Conservation (phyloP, 2,329 filamentous ascomycete species). For the Pestalotiopsis sp. region DNA sequence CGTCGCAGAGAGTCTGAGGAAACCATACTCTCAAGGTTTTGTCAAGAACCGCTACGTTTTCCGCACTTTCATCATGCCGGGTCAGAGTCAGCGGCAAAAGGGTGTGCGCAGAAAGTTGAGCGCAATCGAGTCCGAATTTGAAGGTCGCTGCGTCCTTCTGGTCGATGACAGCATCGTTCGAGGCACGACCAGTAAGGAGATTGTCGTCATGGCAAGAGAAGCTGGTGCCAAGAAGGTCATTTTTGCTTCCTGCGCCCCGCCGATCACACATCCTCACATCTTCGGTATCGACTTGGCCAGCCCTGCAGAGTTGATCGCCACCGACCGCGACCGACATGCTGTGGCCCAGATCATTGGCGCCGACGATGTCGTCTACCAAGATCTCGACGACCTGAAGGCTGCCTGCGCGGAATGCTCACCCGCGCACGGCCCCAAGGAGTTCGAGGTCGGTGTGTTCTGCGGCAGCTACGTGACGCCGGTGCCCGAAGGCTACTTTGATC, state of each 20-base stretch:
- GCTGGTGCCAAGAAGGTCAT: slow-evolving; percentile 80
- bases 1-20: slow-evolving; percentile 68
- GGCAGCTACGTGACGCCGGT: slow-evolving; percentile 84
- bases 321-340: slow-evolving; percentile 27
- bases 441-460: slow-evolving; percentile 91
- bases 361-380: slow-evolving; percentile 76
- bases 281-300: slow-evolving; percentile 48
- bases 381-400: slow-evolving; percentile 74
- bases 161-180: slow-evolving; percentile 91
- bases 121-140: slow-evolving; percentile 82
- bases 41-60: slow-evolving; percentile 30
- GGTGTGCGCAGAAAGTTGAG: slow-evolving; percentile 88
- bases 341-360: slow-evolving; percentile 59
- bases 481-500: slow-evolving; percentile 77
- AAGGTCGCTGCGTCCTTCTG: slow-evolving; percentile 75
- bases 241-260: slow-evolving; percentile 79
- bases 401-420: slow-evolving; percentile 74
- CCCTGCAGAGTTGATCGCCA: slow-evolving; percentile 27
- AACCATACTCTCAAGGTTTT: slow-evolving; percentile 66
- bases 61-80: slow-evolving; percentile 73
- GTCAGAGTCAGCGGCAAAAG: slow-evolving; percentile 78
- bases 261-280: slow-evolving; percentile 83
- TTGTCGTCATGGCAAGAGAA: slow-evolving; percentile 79
- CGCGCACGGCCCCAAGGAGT: slow-evolving; percentile 58
- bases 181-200: slow-evolving; percentile 78